Conservation (phyloP, 208 protist genomes). For the Trypanosoma lewisi region DNA sequence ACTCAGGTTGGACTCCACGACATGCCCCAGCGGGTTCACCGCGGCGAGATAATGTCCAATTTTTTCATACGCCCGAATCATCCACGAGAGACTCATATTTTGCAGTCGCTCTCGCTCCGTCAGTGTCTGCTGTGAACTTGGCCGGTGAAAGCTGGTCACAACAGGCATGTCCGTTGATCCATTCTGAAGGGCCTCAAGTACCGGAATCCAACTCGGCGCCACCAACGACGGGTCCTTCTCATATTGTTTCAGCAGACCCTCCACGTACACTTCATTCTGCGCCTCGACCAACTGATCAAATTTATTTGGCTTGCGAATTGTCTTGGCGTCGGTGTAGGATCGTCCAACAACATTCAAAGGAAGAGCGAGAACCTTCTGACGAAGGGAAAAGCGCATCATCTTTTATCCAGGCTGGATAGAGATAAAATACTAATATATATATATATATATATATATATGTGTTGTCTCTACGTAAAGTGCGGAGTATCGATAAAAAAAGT, state of each 20-base stretch:
- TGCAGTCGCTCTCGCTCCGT: constrained; percentile 80
- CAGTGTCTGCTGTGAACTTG: constrained; percentile 49
- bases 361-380: constrained; percentile 1
- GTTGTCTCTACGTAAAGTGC: not conserved
- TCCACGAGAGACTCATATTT: constrained; percentile 89
- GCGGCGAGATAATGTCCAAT: constrained; percentile 82
- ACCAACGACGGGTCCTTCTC: constrained; percentile 67
- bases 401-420: constrained; percentile 10
- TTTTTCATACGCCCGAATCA: constrained; percentile 87
- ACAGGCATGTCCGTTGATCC: constrained; percentile 50
- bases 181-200: constrained; percentile 70
- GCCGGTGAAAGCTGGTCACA: constrained; percentile 74
- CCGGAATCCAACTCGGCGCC: constrained; percentile 75
- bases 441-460: not conserved
- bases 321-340: constrained; percentile 69
- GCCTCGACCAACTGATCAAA: constrained; percentile 73
- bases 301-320: constrained; percentile 70
- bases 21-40: constrained; percentile 65
- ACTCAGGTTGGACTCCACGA: constrained; percentile 20
- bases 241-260: constrained; percentile 77
- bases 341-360: constrained; percentile 24
- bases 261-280: constrained; percentile 77
- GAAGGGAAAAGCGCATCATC: constrained; percentile 76
- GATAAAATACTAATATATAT: constrained; percentile 6
- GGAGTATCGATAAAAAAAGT: too few species aligned